A percentile compares a stretch with the other conserved stretches of the same genome.
Conservation (phyloP, 1,139 yeast genomes). For the Kurtzmaniella quercitrusa region DNA sequence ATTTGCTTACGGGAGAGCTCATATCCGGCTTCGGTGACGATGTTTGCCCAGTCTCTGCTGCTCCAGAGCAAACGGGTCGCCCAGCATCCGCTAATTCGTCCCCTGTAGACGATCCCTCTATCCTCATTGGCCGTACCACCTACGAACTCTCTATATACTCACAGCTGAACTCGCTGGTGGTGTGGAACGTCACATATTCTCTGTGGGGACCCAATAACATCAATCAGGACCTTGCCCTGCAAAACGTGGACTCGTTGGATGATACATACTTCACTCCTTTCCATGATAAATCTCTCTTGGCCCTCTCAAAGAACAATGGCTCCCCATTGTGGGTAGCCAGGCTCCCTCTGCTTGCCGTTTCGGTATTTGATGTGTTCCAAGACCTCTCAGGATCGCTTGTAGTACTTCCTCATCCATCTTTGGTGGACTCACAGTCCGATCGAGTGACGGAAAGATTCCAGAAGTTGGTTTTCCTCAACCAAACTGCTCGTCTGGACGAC, state of each 20-base stretch:
- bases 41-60: constrained; percentile 28
- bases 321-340: constrained; percentile 78
- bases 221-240: constrained; percentile 61
- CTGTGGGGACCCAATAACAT: constrained; percentile 93
- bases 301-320: constrained; percentile 60
- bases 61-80: not conserved
- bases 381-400: constrained; percentile 29
- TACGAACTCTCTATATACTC: constrained; percentile 49
- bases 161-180: constrained; percentile 49
- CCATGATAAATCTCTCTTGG: constrained; percentile 66
- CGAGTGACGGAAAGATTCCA: constrained; percentile 20
- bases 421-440: constrained; percentile 12
- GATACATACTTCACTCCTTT: constrained; percentile 79
- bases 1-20: constrained; percentile 75
- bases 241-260: constrained; percentile 55
- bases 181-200: constrained; percentile 85
- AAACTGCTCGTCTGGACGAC: constrained; percentile 48
- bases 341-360: constrained; percentile 63
- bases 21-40: constrained; percentile 61
- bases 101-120: constrained; percentile 9
- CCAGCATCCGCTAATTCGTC: not conserved
- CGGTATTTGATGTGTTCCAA: constrained; percentile 65
- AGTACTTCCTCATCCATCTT: constrained; percentile 62
- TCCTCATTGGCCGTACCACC: constrained; percentile 48
- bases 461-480: constrained; percentile 57